Base-by-base conservation (phyloP, 352 stramenopile species). In the Thraustochytrium sp. region DNA sequence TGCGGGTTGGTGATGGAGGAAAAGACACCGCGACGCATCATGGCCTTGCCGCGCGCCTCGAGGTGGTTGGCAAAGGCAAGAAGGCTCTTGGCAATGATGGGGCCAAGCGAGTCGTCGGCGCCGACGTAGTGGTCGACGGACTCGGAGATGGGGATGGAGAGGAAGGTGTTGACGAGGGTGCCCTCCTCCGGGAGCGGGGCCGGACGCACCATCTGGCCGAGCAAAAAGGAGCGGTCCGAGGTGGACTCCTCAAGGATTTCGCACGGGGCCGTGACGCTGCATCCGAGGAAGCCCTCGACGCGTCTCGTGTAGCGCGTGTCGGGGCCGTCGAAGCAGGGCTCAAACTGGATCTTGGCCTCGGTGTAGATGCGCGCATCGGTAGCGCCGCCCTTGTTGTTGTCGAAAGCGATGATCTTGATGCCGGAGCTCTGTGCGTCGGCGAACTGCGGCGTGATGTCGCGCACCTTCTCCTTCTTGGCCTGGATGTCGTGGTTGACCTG, bases 141-240 rank as follows among this genome's bases (percentile, higher is more conserved):
- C n/a, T 72, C 59, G 40, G 42, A 16, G 59, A 21, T 44, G 36
- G 59, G 59, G 16, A 72, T 31, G 21, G 59, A 72, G 31, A 72
- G 46, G 40, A 72, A 44, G 18, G 59, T 44, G 23, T 21, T 72
- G 40, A 21, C 42, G 21, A 72, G 40, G 13, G 59, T 72, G n/a
- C 59, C 59, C 16, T 72, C 26, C 18, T 44, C 9, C 5, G 42
- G 26, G 42, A 21, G 13, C 13, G 40, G 26, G 23, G 59, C 59
- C 18, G 59, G 59, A 21, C 59, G 59, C 16, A 72, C 59, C 23
- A 72, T 72, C 31, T 72, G 59, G 34, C 59, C 59, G 13, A 72
- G 59, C 36, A 72, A 29, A 72, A 72, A 72, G 46, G 59, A 72
- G 59, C 59, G 59, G 59, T 72, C 59, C 11, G 8, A 44, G 59